Base-by-base conservation (phyloP, 1,284 basidiomycete genomes). In the Apiotrichum laibachii region DNA sequence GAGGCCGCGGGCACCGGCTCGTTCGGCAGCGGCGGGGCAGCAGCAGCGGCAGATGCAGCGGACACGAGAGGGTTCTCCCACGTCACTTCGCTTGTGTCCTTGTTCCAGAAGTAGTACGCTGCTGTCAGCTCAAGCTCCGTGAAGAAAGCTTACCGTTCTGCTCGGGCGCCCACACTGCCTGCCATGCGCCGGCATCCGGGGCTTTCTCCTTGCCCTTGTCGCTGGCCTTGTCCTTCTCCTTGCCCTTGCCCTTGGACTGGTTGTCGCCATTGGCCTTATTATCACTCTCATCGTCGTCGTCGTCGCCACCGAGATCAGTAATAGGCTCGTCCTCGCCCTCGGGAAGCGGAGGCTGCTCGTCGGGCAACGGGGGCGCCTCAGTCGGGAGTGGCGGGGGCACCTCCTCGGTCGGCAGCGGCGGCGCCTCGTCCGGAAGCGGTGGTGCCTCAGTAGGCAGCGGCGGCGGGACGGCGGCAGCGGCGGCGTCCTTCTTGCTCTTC, bases 41-140 rank as follows among this genome's bases (percentile, higher is more conserved):
- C 26, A 31, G 26, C 26, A 3, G 26, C 3, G 26, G 60, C 50
- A 67, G 3, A 70, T 47, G 22, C 34, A 12, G 62, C 16, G 5
- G 73, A 66, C 9, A 65, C 70, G 19, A 94, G 82, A 9, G 91
- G 91, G 71, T 94, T 94, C 43, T 81, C 81, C 92, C 92, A 94
- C 22, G 92, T 93, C 39, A 90, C 92, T 78, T 92, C 86, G 60
- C 87, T 82, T 0, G 89, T 91, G 57, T 80, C 76, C 15, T 85
- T 66, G 78, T 93, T 93, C 84, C 85, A 90, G 80, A 93, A 93
- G 78, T 93, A 94, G 80, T 92, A 93, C 18, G 88, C 84, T 79
- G 56, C 2, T 7, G 52, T 47, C 9, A 47, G 57, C 26, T 31
- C 26, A 9, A 18, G 37, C 0, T 34, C 22, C 21, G 9, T 26